A percentile compares a stretch with the other conserved stretches of the same genome.
Evolutionary conservation across 148 eudicot genomes (phyloP).

Genomic region (Silene uniflora): DNA sequence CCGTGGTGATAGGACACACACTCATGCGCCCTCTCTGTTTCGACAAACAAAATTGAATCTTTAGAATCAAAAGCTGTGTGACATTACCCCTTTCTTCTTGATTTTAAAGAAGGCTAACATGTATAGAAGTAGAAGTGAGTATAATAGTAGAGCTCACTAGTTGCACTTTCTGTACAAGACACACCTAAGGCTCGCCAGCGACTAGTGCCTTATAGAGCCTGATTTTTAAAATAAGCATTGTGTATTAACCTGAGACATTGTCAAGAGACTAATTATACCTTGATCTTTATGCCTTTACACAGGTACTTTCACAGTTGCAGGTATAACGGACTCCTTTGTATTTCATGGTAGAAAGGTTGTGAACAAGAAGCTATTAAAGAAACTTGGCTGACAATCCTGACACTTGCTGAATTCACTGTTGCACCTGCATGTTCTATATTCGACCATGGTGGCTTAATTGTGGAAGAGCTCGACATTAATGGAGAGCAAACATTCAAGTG

Average conservation of each 20-base stretch:
- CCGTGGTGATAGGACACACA: no score
- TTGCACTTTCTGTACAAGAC: no score
- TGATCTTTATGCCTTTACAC: conserved; percentile 18
- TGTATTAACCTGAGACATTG: no score
- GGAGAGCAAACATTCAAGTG: neutral
- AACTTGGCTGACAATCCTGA: conserved; percentile 35
- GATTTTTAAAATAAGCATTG: no score
- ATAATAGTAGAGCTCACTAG: no score
- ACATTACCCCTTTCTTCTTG: neutral
- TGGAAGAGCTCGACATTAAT: neutral
- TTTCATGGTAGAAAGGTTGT: conserved; percentile 73
- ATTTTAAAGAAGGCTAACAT: no score
- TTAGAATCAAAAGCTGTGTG: neutral
- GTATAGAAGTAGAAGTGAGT: no score
- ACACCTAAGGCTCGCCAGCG: no score
- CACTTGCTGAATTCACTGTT: neutral
- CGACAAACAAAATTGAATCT: no score
- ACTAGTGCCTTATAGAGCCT: no score
- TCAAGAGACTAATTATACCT: no score
- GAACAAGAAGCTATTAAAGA: conserved; percentile 59
- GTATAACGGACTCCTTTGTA: conserved; percentile 74
- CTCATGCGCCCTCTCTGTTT: no score
- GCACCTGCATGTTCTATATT: conserved; percentile 1
- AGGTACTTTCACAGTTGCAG: conserved; percentile 83
- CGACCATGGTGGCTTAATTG: neutral